Evolutionary conservation across 768 basidiomycete species (phyloP).

Genomic region (Boletus coccyginus): DNA sequence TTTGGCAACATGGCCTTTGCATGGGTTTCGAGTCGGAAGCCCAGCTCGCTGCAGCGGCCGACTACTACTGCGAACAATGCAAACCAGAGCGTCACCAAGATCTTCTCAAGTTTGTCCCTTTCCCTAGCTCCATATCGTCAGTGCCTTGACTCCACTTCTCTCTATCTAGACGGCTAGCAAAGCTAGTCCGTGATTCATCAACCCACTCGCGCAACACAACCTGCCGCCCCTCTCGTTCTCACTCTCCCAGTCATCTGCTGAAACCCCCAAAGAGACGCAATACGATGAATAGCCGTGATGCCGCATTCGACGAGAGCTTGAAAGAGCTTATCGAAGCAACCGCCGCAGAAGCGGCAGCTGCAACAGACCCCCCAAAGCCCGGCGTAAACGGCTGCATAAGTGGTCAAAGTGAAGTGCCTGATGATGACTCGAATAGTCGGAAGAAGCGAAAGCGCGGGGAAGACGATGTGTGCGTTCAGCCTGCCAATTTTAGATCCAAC

Average conservation of each 20-base stretch:
- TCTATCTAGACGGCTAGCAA: conserved; percentile 60
- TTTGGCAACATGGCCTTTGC: conserved; percentile 97
- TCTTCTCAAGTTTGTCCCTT: conserved; percentile 66
- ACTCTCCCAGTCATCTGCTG: conserved; percentile 60
- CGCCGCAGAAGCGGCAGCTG: conserved; percentile 65
- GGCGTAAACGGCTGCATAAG: conserved; percentile 37
- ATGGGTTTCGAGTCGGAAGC: conserved; percentile 87
- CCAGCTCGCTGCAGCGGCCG: conserved; percentile 67
- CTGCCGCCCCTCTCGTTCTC: conserved; percentile 70
- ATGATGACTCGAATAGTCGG: conserved; percentile 49
- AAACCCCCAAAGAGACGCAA: conserved; percentile 84
- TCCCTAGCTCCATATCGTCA: conserved; percentile 12
- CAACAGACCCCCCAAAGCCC: conserved; percentile 39
- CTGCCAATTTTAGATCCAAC: background rate
- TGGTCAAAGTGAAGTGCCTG: conserved; percentile 42
- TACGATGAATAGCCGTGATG: conserved; percentile 97
- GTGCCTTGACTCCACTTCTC: conserved; percentile 15
- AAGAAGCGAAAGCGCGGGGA: conserved; percentile 77
- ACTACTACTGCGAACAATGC: conserved; percentile 95
- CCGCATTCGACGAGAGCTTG: conserved; percentile 86
- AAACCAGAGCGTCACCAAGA: conserved; percentile 82
- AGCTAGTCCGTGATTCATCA: conserved; percentile 62
- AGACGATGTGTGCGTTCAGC: conserved; percentile 60
- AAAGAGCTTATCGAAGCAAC: conserved; percentile 75
- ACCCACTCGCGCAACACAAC: conserved; percentile 57